A percentile compares a stretch with the other conserved stretches of the same genome.
Evolutionary conservation across 441 rosid species (phyloP).

Genomic region (Populus hybrid): DNA sequence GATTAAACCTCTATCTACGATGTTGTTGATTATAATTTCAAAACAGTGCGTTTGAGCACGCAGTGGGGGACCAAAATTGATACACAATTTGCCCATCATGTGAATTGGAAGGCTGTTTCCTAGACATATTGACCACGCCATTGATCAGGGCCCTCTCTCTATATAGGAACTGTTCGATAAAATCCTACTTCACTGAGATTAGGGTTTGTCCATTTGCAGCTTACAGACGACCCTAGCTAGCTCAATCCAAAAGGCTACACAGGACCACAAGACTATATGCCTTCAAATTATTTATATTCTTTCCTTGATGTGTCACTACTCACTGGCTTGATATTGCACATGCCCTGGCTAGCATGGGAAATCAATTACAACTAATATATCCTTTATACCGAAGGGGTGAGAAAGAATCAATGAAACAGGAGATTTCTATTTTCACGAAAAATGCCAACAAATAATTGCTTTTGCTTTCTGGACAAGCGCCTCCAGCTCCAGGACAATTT

Average conservation of each 20-base stretch:
- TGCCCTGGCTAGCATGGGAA: neutral
- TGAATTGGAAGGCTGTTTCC: neutral
- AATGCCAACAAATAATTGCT: neutral
- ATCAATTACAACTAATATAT: neutral
- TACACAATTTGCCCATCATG: conserved; percentile 1
- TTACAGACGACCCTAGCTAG: neutral
- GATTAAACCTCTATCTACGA: neutral
- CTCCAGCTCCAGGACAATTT: neutral
- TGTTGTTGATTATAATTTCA: neutral
- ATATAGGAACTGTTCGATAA: neutral
- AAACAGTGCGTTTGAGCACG: neutral
- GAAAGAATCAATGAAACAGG: neutral
- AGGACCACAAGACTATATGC: neutral
- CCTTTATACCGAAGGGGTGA: neutral
- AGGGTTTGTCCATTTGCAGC: conserved; percentile 4
- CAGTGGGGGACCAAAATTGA: neutral
- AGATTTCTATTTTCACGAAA: neutral
- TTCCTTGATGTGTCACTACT: neutral
- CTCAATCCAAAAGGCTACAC: neutral
- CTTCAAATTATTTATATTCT: neutral
- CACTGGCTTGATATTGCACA: neutral
- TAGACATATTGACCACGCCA: neutral
- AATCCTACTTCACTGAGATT: conserved; percentile 19
- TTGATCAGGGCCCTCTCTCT: conserved; percentile 1
- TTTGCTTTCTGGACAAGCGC: neutral